Evolutionary conservation across 257 asterid genomes (phyloP), one percentile per base, ranked within the genome.

Genomic region (Solanum lignicaule): DNA sequence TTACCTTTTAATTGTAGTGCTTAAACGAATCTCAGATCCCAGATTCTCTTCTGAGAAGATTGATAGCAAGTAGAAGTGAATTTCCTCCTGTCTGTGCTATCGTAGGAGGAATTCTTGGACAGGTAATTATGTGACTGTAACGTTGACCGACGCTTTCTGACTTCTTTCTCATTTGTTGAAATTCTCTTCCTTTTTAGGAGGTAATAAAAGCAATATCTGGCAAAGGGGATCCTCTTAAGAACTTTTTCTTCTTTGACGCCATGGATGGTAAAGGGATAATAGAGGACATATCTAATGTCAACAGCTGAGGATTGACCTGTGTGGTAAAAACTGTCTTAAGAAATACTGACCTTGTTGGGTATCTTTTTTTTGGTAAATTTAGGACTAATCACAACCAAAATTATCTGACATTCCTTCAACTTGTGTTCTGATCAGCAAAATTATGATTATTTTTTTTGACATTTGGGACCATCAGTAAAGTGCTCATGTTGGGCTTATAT

Each of bases 1-100:
- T 60, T 79, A 66, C 36, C 69, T 29, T 13, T 29, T 62, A 9
- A 12, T 87, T 91, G 91, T 94, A 97, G 99, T 93, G 93, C 14
- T 29, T 91, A 27, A 88, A 89, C 46, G 98, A 93, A 91, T 92
- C 99, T 73, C 95, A 90, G 87, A 93, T 97, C 86, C 95, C 99
- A 1, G 98, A 97, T 91, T 87, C 94, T 86, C 96, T 97, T 46
- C 92, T 97, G 11, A 91, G 89, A 92, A 94, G 99, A 88, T 87
- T 97, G 91, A 85, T 95, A 72, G 94, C 93, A 72, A 94, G 98
- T 58, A 87, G 89, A 88, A 89, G 76, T 43, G 99, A 97, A 89
- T 97, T 97, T 87, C 99, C 99, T 58, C 99, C 99, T 0, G 99
- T 95, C 48, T 95, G 98, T 90, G 99, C 99, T 46, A 87, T 97